Conservation (phyloP, 352 stramenopile genomes). For the Thalassiosira mediterranea region DNA sequence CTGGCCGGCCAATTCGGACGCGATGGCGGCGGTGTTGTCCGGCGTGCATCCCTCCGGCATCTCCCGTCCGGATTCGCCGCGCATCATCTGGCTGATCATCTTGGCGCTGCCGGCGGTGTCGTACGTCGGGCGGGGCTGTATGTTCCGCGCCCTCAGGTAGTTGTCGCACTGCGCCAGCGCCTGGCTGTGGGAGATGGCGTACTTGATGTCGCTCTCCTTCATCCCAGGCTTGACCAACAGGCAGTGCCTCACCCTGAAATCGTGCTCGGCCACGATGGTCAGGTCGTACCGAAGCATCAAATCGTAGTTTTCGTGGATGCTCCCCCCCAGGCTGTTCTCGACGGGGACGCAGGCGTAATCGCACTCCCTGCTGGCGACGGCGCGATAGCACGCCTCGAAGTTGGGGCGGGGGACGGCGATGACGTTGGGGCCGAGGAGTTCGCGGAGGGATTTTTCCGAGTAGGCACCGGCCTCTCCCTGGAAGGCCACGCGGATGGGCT, state of each 20-base stretch:
- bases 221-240: conserved; percentile 89
- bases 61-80: conserved; percentile 22
- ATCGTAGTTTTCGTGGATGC: conserved; percentile 96
- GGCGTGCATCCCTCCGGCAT: conserved; percentile 77
- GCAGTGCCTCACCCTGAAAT: conserved; percentile 92
- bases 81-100: conserved; percentile 89
- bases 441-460: conserved; percentile 94
- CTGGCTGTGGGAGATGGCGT: conserved; percentile 95
- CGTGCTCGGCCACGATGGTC: conserved; percentile 88
- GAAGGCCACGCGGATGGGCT: conserved; percentile 89
- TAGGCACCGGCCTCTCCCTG: conserved; percentile 96
- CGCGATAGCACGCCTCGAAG: conserved; percentile 88
- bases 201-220: conserved; percentile 90
- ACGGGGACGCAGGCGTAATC: conserved; percentile 94
- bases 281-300: conserved; percentile 87
- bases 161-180: conserved; percentile 95
- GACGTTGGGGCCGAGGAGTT: conserved; percentile 88
- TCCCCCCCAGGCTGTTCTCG: conserved; percentile 93
- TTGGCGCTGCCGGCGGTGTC: conserved; percentile 97
- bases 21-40: conserved; percentile 90
- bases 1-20: conserved; percentile 92
- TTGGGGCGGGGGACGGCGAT: conserved; percentile 85
- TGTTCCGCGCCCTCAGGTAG: conserved; percentile 89
- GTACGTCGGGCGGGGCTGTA: conserved; percentile 89
- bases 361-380: conserved; percentile 86